Evolutionary conservation across 345 rosid species (phyloP).

Genomic region (Eutrema japonicum): DNA sequence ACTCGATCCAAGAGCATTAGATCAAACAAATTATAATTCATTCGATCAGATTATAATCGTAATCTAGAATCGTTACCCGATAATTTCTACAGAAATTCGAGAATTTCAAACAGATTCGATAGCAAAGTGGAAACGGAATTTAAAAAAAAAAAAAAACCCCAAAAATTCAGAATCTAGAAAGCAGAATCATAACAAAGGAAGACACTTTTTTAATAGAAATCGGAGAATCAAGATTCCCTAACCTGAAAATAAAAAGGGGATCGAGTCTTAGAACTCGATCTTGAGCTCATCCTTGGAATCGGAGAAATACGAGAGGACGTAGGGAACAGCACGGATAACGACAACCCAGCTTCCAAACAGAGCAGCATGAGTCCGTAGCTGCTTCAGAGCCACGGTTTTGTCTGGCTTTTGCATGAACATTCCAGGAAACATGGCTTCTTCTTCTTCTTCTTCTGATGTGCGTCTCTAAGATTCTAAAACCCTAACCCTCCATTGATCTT

Average conservation of each 20-base stretch:
- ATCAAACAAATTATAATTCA: neutral
- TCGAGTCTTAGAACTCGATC: constrained; percentile 59
- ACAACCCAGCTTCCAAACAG: constrained; percentile 72
- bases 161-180: neutral
- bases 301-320: constrained; percentile 68
- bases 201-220: neutral
- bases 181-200: neutral
- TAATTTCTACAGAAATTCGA: neutral
- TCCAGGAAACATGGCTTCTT: constrained; percentile 66
- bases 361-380: constrained; percentile 61
- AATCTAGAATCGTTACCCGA: neutral
- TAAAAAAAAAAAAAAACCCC: neutral
- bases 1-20: constrained; percentile 1
- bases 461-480: constrained; percentile 22
- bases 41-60: neutral
- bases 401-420: constrained; percentile 84
- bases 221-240: neutral
- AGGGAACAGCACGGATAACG: constrained; percentile 68
- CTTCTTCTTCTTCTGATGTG: constrained; percentile 17
- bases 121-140: too few species aligned
- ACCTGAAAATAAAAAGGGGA: constrained; percentile 2
- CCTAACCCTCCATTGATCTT: constrained; percentile 28
- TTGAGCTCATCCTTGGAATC: constrained; percentile 73
- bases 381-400: constrained; percentile 82
- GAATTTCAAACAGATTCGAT: neutral